Evolutionary conservation across 495 filamentous ascomycete species (phyloP).

Genomic region (Jackrogersella minutella): DNA sequence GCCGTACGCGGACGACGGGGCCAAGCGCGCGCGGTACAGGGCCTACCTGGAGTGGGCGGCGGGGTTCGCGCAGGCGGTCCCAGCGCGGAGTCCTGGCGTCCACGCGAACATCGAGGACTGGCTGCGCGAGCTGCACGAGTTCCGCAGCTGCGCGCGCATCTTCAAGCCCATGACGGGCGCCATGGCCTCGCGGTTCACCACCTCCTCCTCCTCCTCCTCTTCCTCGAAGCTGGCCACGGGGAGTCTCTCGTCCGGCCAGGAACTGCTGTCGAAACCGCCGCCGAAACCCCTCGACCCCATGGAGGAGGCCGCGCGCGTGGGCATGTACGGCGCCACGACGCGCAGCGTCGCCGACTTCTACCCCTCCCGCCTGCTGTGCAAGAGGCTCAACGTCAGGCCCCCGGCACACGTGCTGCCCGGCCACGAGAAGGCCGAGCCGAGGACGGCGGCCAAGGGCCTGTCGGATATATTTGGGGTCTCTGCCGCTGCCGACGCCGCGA

Average conservation of each 20-base stretch:
- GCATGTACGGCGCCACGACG: conserved; percentile 93
- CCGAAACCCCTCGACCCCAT: conserved; percentile 79
- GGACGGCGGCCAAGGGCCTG: conserved; percentile 29
- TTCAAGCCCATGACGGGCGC: conserved; percentile 91
- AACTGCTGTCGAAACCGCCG: conserved; percentile 62
- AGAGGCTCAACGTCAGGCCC: conserved; percentile 85
- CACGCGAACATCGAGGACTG: conserved; percentile 74
- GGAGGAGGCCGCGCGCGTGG: conserved; percentile 85
- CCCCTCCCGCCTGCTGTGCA: conserved; percentile 86
- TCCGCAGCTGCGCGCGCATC: conserved; percentile 85
- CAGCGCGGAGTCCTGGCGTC: conserved; percentile 60
- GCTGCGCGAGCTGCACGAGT: conserved; percentile 82
- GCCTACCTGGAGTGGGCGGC: conserved; percentile 81
- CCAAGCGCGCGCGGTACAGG: conserved; percentile 79
- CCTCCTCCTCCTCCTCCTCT: conserved; percentile 58
- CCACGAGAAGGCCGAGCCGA: conserved; percentile 28
- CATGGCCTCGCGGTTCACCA: conserved; percentile 93
- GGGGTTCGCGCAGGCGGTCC: conserved; percentile 64
- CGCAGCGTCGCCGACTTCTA: conserved; percentile 74
- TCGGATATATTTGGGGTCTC: conserved; percentile 40
- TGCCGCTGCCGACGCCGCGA: conserved; percentile 48
- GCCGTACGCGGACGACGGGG: conserved; percentile 84
- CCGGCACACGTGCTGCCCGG: conserved; percentile 75
- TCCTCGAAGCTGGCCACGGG: conserved; percentile 28
- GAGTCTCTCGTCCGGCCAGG: conserved; percentile 41